phyloP scores from a whole-genome alignment of 768 basidiomycete genomes.

The Royoungia palumana region DNA sequence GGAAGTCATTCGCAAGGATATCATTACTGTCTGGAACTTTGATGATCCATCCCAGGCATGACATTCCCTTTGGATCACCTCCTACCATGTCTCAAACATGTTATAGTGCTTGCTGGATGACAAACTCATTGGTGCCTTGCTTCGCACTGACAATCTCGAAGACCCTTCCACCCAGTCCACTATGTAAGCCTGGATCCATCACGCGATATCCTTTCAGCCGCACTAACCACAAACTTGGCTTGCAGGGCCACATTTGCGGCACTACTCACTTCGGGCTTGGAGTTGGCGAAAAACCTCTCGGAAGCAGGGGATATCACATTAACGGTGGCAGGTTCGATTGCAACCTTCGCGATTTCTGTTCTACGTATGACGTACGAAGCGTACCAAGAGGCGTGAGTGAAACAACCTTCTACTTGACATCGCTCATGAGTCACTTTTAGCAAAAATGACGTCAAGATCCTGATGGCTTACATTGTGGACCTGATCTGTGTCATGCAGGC shows the following conservation, averaged over 20 bases:
- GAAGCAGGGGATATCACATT: background rate
- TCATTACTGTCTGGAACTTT: background rate
- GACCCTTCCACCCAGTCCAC: background rate
- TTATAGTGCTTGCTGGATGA: background rate
- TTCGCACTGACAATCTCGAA: slow-evolving; percentile 5
- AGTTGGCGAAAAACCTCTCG: background rate
- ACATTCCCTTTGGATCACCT: too few relatives aligned
- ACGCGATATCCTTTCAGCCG: too few relatives aligned
- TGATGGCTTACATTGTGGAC: background rate
- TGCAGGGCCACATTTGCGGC: slow-evolving; percentile 1
- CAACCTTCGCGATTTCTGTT: background rate
- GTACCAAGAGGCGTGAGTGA: background rate
- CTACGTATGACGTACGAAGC: too few relatives aligned
- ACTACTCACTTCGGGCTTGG: background rate
- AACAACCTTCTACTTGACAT: too few relatives aligned
- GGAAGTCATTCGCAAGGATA: background rate
- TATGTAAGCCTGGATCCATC: background rate
- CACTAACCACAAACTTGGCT: too few relatives aligned
- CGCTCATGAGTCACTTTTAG: background rate
- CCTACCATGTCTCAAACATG: background rate
- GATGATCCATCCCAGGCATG: background rate
- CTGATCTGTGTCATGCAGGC: background rate
- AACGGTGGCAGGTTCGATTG: background rate
- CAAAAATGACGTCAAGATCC: background rate
- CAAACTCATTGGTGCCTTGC: background rate